These are phyloP conservation scores for Stramenopiles sp. DNA, from an alignment of 352 stramenopile species.

Conservation along the genomic window DNA sequence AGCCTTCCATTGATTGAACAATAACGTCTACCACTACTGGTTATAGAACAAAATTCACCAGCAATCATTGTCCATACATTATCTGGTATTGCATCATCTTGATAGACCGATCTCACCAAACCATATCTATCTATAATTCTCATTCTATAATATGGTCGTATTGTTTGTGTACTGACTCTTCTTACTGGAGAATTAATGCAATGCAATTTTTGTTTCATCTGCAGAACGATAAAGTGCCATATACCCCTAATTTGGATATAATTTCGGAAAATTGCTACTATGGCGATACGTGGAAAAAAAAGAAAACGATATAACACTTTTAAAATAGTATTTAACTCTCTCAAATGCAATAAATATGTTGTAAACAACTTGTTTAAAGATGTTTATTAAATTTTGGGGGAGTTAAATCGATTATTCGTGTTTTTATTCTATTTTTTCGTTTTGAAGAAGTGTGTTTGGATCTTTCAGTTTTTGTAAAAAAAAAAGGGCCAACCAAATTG, in stretches of 20 bases:
- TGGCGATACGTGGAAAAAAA: slow-evolving; percentile 5
- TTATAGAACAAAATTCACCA: slow-evolving; percentile 7
- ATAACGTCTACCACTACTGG: slow-evolving; percentile 5
- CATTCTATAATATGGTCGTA: slow-evolving; percentile 7
- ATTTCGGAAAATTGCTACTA: slow-evolving; percentile 7
- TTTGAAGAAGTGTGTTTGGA: slow-evolving; percentile 6
- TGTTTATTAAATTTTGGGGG: slow-evolving; percentile 7
- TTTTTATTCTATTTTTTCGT: slow-evolving; percentile 8
- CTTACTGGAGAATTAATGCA: slow-evolving; percentile 3
- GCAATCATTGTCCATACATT: slow-evolving; percentile 6
- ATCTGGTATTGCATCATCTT: slow-evolving; percentile 6
- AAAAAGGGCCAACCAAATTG: slow-evolving; percentile 6
- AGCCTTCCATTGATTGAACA: slow-evolving; percentile 6
- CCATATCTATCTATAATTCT: slow-evolving; percentile 7
- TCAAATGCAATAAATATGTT: slow-evolving; percentile 6
- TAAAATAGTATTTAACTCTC: slow-evolving; percentile 8
- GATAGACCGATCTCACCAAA: slow-evolving; percentile 5
- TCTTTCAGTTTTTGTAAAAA: slow-evolving; percentile 8
- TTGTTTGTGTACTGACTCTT: slow-evolving; percentile 6
- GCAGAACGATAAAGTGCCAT: slow-evolving; percentile 5
- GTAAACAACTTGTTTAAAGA: slow-evolving; percentile 7
- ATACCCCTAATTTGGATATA: slow-evolving; percentile 7
- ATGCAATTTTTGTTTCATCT: slow-evolving; percentile 2
- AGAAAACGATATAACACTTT: slow-evolving; percentile 7
- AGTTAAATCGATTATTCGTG: slow-evolving; percentile 7